Evolutionary conservation across 495 filamentous ascomycete genomes (phyloP).

Genomic region (Sordaria brevicollis): DNA sequence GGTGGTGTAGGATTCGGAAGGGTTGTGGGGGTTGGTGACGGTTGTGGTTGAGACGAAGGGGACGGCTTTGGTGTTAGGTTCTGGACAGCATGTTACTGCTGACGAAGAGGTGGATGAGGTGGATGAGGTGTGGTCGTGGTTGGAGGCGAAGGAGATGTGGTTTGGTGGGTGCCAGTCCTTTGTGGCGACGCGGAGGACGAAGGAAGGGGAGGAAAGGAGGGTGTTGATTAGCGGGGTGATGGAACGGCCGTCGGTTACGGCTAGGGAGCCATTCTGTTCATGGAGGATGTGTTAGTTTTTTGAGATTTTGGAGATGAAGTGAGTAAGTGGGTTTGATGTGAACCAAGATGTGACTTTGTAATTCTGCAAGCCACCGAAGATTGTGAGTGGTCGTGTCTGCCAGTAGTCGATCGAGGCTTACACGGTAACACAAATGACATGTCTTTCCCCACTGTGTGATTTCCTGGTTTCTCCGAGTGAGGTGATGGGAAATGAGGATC

Average conservation of each 20-base stretch:
- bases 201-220: constrained; percentile 58
- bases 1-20: constrained; percentile 51
- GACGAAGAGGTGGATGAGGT: constrained; percentile 1
- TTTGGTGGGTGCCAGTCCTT: constrained; percentile 78
- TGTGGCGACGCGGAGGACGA: constrained; percentile 66
- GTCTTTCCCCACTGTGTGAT: neutral
- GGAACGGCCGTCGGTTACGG: constrained; percentile 60
- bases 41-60: constrained; percentile 54
- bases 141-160: constrained; percentile 84
- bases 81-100: neutral
- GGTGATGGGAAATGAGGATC: neutral
- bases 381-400: neutral
- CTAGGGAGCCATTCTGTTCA: constrained; percentile 65
- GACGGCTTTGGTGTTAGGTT: neutral
- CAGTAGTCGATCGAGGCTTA: neutral
- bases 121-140: constrained; percentile 49
- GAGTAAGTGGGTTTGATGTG: neutral
- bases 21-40: constrained; percentile 59
- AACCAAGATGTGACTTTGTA: neutral
- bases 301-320: neutral
- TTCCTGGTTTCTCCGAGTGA: neutral
- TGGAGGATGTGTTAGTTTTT: constrained; percentile 2
- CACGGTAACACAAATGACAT: neutral
- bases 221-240: constrained; percentile 62
- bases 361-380: neutral